Base-by-base conservation (phyloP, 106 monocot genomes). In the Acorus gramineus region DNA sequence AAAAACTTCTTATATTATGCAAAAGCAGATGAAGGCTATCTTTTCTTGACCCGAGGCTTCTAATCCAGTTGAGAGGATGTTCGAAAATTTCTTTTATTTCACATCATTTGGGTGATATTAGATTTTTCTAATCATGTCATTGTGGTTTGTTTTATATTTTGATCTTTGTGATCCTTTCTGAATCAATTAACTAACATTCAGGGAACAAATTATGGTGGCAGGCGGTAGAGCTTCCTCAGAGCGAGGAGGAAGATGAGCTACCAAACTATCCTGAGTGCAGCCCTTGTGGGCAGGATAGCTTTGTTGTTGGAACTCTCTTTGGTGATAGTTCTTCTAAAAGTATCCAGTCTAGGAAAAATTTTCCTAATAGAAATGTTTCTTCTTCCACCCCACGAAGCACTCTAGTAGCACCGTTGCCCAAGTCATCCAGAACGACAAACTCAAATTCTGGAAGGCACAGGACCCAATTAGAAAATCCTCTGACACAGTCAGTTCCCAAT, bases 401-500 rank as follows among this genome's bases (percentile, higher is more conserved):
- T 59, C 76, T 86, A 61, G 56, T 49, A 60, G 58, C 63, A 50
- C 61, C 75, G 62, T 57, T 78, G 62, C 72, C 82, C 13, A 85
- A 73, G 76, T 66, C 79, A 56, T 77, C 80, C 52, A 82, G 72
- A 63, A 46, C 73, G 44, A 28, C 71, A 48, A 76, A 68, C 61
- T 77, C 93, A 62, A 66, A 56, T 63, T 76, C 78, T n/a, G 55
- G 62, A 60, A 75, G 61, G 11, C 80, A 63, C 28, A 69, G 65
- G 68, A 63, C 13, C 8, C 79, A 70, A 77, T 4, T 72, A 43
- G 86, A 87, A 67, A 90, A 80, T 70, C 44, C 84, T 75, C 76
- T 81, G 57, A 80, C 80, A 10, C 86, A 90, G 46, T 90, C 87
- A 14, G 82, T 82, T 52, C 87, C 90, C 1, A 79, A 82, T 59